Conservation (phyloP, 768 basidiomycete species). For the Hemileccinum rubropunctum region DNA sequence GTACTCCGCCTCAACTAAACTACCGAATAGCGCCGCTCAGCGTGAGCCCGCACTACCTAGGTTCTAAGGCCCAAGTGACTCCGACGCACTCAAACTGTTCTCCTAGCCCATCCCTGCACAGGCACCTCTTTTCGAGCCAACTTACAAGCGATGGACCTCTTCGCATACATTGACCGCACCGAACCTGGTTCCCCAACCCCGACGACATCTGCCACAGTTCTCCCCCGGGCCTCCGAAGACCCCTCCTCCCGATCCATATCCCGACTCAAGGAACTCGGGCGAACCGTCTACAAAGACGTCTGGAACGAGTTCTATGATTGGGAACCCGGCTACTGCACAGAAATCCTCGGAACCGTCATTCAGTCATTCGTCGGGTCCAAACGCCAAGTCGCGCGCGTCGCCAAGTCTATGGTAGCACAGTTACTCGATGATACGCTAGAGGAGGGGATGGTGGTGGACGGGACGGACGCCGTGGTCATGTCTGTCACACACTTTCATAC, state of each 20-base stretch:
- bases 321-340: slow-evolving; percentile 35
- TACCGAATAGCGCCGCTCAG: too few species aligned
- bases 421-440: slow-evolving; percentile 3
- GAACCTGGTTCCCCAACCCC: slow-evolving; percentile 19
- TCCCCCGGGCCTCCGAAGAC: neutral
- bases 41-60: too few species aligned
- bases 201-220: neutral
- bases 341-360: slow-evolving; percentile 18
- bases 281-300: slow-evolving; percentile 32
- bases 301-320: slow-evolving; percentile 50
- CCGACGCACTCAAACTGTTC: neutral
- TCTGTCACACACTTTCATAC: slow-evolving; percentile 11
- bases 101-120: too few species aligned
- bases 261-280: slow-evolving; percentile 24
- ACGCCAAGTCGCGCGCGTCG: slow-evolving; percentile 13
- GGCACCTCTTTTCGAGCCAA: neutral
- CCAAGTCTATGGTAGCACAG: slow-evolving; percentile 2
- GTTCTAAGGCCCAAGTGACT: neutral
- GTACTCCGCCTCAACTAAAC: too few species aligned
- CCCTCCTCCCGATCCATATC: neutral
- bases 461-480: neutral
- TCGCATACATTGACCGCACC: slow-evolving; percentile 21
- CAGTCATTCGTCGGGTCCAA: slow-evolving; percentile 10
- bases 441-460: neutral
- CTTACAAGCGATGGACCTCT: slow-evolving; percentile 11